Evolutionary conservation across 495 filamentous ascomycete species (phyloP).

Genomic region (Hypoxylon rickii): DNA sequence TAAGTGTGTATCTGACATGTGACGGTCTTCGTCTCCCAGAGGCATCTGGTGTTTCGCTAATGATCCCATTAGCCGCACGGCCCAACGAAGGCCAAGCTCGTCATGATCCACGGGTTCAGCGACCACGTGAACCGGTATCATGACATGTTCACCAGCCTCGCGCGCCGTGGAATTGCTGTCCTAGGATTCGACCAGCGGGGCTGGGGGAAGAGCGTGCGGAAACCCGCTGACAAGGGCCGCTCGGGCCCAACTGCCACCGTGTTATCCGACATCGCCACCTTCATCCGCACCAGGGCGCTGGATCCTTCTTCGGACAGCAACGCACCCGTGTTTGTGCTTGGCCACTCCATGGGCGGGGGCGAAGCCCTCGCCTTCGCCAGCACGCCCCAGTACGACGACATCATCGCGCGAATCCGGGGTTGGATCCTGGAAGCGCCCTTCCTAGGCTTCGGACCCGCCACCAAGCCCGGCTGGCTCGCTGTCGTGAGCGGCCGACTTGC

Average conservation of each 20-base stretch:
- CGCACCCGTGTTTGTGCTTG: slow-evolving; percentile 79
- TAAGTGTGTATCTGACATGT: slow-evolving; percentile 44
- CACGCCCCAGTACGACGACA: slow-evolving; percentile 48
- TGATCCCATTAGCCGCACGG: slow-evolving; percentile 49
- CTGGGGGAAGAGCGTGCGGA: slow-evolving; percentile 59
- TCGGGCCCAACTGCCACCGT: slow-evolving; percentile 74
- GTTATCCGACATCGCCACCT: slow-evolving; percentile 74
- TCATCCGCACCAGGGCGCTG: slow-evolving; percentile 57
- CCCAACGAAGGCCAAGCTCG: slow-evolving; percentile 64
- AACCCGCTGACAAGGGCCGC: slow-evolving; percentile 60
- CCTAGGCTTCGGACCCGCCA: slow-evolving; percentile 65
- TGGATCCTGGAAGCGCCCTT: slow-evolving; percentile 72
- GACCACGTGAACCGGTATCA: slow-evolving; percentile 82
- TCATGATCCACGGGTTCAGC: slow-evolving; percentile 85
- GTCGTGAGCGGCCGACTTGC: slow-evolving; percentile 67
- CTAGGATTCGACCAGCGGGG: slow-evolving; percentile 80
- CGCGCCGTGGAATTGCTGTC: slow-evolving; percentile 71
- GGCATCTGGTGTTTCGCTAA: no score
- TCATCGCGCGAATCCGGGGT: slow-evolving; percentile 59
- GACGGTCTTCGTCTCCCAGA: no score
- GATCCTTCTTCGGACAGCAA: slow-evolving; percentile 10
- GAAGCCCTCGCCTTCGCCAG: slow-evolving; percentile 60
- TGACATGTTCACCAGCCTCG: slow-evolving; percentile 68
- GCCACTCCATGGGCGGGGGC: slow-evolving; percentile 83
- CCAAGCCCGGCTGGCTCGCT: slow-evolving; percentile 61